Conservation (phyloP, 2,329 filamentous ascomycete species). For the Chaetomium strumarium region DNA sequence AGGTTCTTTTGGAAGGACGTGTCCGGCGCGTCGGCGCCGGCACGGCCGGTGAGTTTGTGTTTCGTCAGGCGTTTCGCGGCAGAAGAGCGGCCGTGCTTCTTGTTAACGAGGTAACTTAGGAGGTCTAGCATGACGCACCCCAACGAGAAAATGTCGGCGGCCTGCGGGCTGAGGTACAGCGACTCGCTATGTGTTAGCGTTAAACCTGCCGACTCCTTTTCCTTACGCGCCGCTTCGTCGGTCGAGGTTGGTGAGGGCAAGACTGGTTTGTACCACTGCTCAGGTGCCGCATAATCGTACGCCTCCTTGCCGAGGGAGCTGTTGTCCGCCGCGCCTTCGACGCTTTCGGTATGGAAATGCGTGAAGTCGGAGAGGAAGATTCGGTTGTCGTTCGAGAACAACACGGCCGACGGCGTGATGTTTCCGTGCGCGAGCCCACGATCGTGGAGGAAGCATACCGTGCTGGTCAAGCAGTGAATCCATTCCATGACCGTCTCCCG, state of each 20-base stretch:
- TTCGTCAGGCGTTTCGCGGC: constrained; percentile 59
- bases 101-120: constrained; percentile 57
- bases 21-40: constrained; percentile 55
- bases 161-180: constrained; percentile 46
- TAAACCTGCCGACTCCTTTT: constrained; percentile 29
- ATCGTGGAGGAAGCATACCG: constrained; percentile 61
- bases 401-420: constrained; percentile 65
- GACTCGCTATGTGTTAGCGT: constrained; percentile 9
- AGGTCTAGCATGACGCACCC: constrained; percentile 69
- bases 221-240: constrained; percentile 28
- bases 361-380: constrained; percentile 63
- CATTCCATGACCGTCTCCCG: constrained; percentile 61
- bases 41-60: constrained; percentile 52
- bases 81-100: constrained; percentile 61
- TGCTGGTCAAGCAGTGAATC: constrained; percentile 67
- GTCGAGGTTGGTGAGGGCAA: constrained; percentile 19
- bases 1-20: constrained; percentile 68
- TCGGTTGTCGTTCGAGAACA: constrained; percentile 58
- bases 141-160: constrained; percentile 66
- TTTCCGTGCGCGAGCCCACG: constrained; percentile 59
- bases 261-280: constrained; percentile 48
- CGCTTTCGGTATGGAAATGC: constrained; percentile 39
- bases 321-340: constrained; percentile 38
- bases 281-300: constrained; percentile 69
- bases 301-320: constrained; percentile 57